phyloP scores from a whole-genome alignment of 2,329 filamentous ascomycete species.

The Botrytis hyacinthi region DNA sequence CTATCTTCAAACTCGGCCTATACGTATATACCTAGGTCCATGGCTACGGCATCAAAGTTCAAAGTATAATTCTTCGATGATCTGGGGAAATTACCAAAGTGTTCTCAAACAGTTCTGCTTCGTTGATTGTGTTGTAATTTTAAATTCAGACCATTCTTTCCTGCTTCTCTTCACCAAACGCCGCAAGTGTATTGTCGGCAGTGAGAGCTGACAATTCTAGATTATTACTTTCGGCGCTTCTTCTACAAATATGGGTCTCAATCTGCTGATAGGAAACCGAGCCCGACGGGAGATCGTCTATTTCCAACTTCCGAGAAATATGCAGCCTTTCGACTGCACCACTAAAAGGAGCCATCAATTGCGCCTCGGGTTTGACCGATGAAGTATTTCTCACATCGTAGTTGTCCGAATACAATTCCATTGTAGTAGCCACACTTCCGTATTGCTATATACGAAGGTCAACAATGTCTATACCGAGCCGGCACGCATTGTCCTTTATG shows the following conservation, averaged over 20 bases:
- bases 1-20: neutral
- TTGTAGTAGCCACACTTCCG: neutral
- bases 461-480: neutral
- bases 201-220: neutral
- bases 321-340: neutral
- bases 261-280: neutral
- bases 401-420: neutral
- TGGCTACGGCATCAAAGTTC: neutral
- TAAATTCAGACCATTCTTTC: neutral
- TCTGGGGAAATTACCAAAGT: neutral
- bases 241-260: neutral
- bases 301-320: slow-evolving; percentile 3
- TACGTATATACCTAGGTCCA: neutral
- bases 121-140: neutral
- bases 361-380: neutral
- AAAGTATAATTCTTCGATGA: neutral
- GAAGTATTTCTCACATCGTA: neutral
- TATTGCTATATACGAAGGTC: neutral
- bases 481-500: neutral
- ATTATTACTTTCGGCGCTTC: neutral
- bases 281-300: slow-evolving; percentile 4
- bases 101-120: neutral
- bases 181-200: neutral
- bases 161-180: neutral
- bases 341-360: neutral